Evolutionary conservation across 257 asterid species (phyloP).

Genomic region (Agastache rugosa): DNA sequence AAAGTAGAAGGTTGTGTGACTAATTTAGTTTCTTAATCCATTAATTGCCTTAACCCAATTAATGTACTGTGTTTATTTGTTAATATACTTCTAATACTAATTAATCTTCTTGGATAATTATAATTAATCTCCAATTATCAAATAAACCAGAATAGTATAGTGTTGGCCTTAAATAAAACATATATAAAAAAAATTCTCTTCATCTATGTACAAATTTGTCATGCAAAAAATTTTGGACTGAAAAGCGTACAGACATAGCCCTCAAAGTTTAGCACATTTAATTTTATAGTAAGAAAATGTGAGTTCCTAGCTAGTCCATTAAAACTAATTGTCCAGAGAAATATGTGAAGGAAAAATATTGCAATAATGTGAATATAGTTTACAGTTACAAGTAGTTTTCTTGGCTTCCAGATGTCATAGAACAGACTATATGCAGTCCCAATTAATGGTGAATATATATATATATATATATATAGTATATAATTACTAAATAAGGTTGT

Average conservation of each 20-base stretch:
- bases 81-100: too few species aligned
- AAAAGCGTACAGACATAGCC: neutral
- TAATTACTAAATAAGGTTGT: slow-evolving; percentile 2
- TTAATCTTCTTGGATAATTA: too few species aligned
- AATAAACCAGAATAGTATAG: too few species aligned
- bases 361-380: neutral
- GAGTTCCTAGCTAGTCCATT: neutral
- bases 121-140: neutral
- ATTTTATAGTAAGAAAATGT: neutral
- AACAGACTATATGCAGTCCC: neutral
- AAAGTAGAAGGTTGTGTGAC: too few species aligned
- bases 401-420: neutral
- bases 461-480: neutral
- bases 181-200: too few species aligned
- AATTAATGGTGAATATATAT: neutral
- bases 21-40: too few species aligned
- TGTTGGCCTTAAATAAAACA: too few species aligned
- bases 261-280: neutral
- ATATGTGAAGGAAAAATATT: neutral
- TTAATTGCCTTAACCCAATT: too few species aligned
- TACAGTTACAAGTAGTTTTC: slow-evolving; percentile 14
- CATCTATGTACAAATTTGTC: too few species aligned
- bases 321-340: neutral
- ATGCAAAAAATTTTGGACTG: too few species aligned
- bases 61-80: too few species aligned